Evolutionary conservation across 192 early-diverging fungal genomes (phyloP).

Genomic region (Linnemannia exigua): DNA sequence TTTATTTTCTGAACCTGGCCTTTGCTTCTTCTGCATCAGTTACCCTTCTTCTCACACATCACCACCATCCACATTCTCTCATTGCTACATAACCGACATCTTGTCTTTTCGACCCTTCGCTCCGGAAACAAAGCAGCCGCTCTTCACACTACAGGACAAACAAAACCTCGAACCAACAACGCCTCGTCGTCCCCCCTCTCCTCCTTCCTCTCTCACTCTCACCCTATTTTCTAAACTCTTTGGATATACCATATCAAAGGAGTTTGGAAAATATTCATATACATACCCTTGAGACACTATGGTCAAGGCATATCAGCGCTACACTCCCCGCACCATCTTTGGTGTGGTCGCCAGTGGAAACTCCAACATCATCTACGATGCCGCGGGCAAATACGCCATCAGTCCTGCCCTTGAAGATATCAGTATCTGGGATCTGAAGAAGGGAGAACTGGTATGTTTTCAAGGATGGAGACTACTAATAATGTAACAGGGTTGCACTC

Average conservation of each 20-base stretch:
- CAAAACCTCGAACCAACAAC: not conserved
- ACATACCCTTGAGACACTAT: conserved; percentile 51
- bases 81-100: not conserved
- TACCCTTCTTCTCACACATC: conserved; percentile 3
- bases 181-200: not conserved
- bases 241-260: conserved; percentile 5
- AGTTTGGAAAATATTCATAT: conserved; percentile 20
- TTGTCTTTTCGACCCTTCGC: conserved; percentile 2
- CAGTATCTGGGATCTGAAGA: conserved; percentile 88
- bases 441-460: conserved; percentile 72
- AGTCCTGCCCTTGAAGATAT: conserved; percentile 89
- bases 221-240: not conserved
- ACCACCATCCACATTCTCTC: not conserved
- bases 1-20: not conserved
- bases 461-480: not conserved
- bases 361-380: conserved; percentile 81
- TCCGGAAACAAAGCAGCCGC: not conserved
- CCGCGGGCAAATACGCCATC: conserved; percentile 79
- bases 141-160: not conserved
- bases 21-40: conserved; percentile 11
- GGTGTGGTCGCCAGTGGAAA: conserved; percentile 83
- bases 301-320: conserved; percentile 88
- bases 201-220: not conserved
- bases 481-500: not conserved
- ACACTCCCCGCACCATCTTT: conserved; percentile 83